phyloP scores from a whole-genome alignment of 148 eudicot genomes.

The Simmondsia chinensis region DNA sequence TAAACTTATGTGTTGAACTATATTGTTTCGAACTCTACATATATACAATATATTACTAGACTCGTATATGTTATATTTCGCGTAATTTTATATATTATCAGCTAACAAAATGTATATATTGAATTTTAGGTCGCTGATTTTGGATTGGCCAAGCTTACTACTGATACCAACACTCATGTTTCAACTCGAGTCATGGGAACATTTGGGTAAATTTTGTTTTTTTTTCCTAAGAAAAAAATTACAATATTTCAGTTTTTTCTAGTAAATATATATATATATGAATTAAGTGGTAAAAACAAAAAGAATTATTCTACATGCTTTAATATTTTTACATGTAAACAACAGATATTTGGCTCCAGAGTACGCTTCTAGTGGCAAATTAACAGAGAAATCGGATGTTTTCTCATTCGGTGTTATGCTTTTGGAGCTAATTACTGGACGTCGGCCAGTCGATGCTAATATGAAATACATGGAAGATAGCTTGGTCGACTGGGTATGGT shows the following conservation, averaged over 20 bases:
- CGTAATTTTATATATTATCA: too few species aligned
- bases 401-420: conserved; percentile 86
- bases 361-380: conserved; percentile 82
- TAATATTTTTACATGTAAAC: background rate
- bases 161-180: conserved; percentile 70
- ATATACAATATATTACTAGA: too few species aligned
- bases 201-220: conserved; percentile 45
- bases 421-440: conserved; percentile 73
- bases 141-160: conserved; percentile 76
- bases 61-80: too few species aligned
- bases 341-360: conserved; percentile 81
- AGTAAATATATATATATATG: too few species aligned
- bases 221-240: background rate
- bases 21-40: too few species aligned
- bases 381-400: conserved; percentile 80
- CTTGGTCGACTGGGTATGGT: conserved; percentile 71
- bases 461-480: conserved; percentile 65
- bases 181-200: conserved; percentile 97
- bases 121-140: conserved; percentile 76
- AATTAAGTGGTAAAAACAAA: background rate
- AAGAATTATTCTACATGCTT: background rate
- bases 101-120: background rate
- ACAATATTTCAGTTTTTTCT: too few species aligned
- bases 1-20: too few species aligned
- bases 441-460: conserved; percentile 58